Conservation (phyloP, 352 stramenopile genomes). For the Pythium chondricola region DNA sequence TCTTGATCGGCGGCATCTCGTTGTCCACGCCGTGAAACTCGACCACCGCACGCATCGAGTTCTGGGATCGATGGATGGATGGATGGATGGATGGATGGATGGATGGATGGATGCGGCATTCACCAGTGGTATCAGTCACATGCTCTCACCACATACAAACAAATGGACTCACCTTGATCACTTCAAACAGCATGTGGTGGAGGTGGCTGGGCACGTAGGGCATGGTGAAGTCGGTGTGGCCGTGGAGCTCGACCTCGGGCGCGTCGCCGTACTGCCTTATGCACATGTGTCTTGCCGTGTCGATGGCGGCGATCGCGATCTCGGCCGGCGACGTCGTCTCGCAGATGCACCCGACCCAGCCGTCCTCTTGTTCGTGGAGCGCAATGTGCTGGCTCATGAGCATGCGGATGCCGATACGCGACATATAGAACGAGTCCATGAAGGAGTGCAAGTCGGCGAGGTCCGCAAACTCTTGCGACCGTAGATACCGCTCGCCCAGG, state of each 20-base stretch:
- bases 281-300: conserved; percentile 99
- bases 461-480: conserved; percentile 82
- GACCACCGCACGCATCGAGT: conserved; percentile 97
- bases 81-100: no score
- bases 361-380: conserved; percentile 86
- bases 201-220: conserved; percentile 94
- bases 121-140: background rate
- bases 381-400: conserved; percentile 99
- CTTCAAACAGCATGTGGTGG: conserved; percentile 99
- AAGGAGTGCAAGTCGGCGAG: conserved; percentile 96
- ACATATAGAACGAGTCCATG: conserved; percentile 99
- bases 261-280: conserved; percentile 98
- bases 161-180: conserved; percentile 87
- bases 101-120: no score
- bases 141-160: background rate
- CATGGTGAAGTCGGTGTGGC: conserved; percentile 98
- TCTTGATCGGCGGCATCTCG: conserved; percentile 97
- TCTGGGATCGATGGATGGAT: conserved; percentile 33
- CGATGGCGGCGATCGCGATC: conserved; percentile 95
- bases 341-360: conserved; percentile 93
- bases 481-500: conserved; percentile 59
- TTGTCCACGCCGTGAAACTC: conserved; percentile 97
- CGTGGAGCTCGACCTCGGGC: conserved; percentile 97
- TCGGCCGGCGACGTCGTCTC: conserved; percentile 94
- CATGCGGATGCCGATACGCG: conserved; percentile 98